Base-by-base conservation (phyloP, 139 green algal genomes). In the Coelastrella sp. region DNA sequence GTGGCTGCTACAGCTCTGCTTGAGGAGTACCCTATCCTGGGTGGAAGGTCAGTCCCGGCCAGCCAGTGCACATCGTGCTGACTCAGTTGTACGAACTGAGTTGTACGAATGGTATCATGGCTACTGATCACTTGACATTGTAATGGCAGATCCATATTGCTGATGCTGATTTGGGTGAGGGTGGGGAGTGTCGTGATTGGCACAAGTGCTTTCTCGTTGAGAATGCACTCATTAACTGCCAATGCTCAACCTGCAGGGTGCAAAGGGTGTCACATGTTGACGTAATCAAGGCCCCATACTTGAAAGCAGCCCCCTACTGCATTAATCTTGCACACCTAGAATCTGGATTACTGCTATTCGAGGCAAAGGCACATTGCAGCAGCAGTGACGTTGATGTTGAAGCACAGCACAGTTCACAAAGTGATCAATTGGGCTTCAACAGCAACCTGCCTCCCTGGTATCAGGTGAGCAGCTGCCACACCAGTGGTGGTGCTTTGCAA, bases 291-390 rank as follows among this genome's bases (percentile, higher is more conserved):
- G 13, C 45, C 5, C 45, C 72, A 23, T 66, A 51, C 38, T 34
- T 67, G 30, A 80, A 80, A n/a, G 8, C 72, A 66, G 72, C 72
- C 11, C 45, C 72, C 2, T 80, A 80, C 72, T 80, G 72, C 72
- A 80, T 80, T 32, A 19, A 80, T 30, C 13, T 80, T 30, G 30
- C 30, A 32, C 5, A 35, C 17, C 30, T 30, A 23, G 5, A 48
- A 32, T 53, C 19, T n/a, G 37, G 75, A 6, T 8, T 82, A 21
- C 53, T 82, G 53, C 51, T 82, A 38, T n/a, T 2, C 11, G 75
- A 82, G n/a, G 75, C 75, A n/a, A 40, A 2, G 13, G 48, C 53
- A n/a, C 34, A 43, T 25, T 60, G 32, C 48, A 30, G 32, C 27
- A 38, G 50, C 48, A 48, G 15, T 2, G 48, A 53, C 19, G 48